Conservation (phyloP, 2,329 filamentous ascomycete genomes). For the Pestalotiopsis sp. region DNA sequence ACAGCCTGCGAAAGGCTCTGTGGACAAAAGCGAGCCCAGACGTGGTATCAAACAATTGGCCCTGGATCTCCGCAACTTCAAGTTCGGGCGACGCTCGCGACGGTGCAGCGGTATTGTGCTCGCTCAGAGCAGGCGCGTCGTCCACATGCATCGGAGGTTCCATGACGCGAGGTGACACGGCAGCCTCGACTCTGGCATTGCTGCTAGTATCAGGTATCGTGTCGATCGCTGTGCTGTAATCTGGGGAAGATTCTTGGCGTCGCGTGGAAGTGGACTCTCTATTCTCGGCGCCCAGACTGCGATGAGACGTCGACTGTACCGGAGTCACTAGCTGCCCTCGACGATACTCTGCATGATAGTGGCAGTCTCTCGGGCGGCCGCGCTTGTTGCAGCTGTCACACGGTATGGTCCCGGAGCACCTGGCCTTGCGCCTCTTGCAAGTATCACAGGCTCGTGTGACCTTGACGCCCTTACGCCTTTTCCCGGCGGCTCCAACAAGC, state of each 20-base stretch:
- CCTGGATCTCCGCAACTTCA: conserved; percentile 42
- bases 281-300: not conserved
- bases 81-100: conserved; percentile 31
- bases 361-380: conserved; percentile 21
- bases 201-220: not conserved
- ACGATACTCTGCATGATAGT: conserved; percentile 37
- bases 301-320: conserved; percentile 16
- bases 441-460: conserved; percentile 30
- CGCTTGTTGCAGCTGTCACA: conserved; percentile 29
- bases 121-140: not conserved
- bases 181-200: not conserved
- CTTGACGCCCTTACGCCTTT: conserved; percentile 27
- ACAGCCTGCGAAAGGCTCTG: conserved; percentile 52
- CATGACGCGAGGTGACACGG: not conserved
- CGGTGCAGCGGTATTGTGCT: conserved; percentile 8
- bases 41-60: conserved; percentile 56
- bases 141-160: not conserved
- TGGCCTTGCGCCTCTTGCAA: conserved; percentile 39
- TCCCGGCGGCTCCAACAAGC: not conserved
- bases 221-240: not conserved
- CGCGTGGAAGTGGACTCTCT: conserved; percentile 6
- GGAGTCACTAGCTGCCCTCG: conserved; percentile 39
- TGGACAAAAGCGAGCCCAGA: conserved; percentile 59
- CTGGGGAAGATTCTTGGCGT: not conserved
- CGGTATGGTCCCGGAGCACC: conserved; percentile 38